Conservation (phyloP, 2,329 filamentous ascomycete species). For the Xylaria sp. region DNA sequence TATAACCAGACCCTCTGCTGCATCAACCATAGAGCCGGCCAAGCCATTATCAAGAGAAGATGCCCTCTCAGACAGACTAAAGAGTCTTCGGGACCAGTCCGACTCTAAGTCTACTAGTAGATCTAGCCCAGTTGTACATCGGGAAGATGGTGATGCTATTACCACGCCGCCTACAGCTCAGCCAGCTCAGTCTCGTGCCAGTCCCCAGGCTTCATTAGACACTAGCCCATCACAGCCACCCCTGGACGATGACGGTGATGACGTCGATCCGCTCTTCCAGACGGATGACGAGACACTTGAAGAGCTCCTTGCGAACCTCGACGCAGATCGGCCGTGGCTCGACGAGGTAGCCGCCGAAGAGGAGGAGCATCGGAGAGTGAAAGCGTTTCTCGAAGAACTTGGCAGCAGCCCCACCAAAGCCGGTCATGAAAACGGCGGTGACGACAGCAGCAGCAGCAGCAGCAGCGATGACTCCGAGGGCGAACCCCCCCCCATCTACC, state of each 20-base stretch:
- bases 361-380: slow-evolving; percentile 38
- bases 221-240: slow-evolving; percentile 5
- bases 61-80: slow-evolving; percentile 54
- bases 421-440: slow-evolving; percentile 2
- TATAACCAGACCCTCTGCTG: slow-evolving; percentile 28
- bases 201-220: slow-evolving; percentile 7
- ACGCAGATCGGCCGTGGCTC: slow-evolving; percentile 37
- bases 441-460: slow-evolving; percentile 24
- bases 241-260: slow-evolving; percentile 19
- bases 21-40: slow-evolving; percentile 45
- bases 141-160: background rate
- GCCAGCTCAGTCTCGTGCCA: slow-evolving; percentile 20
- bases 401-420: slow-evolving; percentile 7
- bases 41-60: slow-evolving; percentile 53
- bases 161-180: slow-evolving; percentile 26
- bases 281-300: slow-evolving; percentile 57
- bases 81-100: slow-evolving; percentile 49
- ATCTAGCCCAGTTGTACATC: slow-evolving; percentile 4
- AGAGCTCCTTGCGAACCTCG: slow-evolving; percentile 52
- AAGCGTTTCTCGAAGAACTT: slow-evolving; percentile 38
- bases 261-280: slow-evolving; percentile 45
- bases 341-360: slow-evolving; percentile 38
- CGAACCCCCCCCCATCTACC: no score
- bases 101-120: slow-evolving; percentile 23
- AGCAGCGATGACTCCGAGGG: slow-evolving; percentile 50